Percentiles rank a stretch among this genome's conserved stretches.
Evolutionary conservation across 176 grass and related monocot species (phyloP).

Genomic region (Bothriochloa decipiens): DNA sequence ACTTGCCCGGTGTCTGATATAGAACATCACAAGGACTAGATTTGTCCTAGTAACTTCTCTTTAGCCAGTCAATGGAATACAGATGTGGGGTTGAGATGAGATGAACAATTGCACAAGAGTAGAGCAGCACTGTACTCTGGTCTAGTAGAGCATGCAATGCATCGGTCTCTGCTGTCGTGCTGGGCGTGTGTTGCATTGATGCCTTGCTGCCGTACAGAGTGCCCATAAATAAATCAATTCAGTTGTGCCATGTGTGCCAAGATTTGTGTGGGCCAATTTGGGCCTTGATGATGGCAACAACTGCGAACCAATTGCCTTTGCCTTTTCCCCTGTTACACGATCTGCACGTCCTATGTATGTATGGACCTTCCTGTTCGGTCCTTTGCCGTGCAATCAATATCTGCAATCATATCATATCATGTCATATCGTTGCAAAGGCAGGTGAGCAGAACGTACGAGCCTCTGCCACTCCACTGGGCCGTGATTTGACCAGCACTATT

Average conservation of each 20-base stretch:
- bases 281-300: slow-evolving; percentile 1
- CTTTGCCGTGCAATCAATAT: slow-evolving; percentile 33
- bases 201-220: background rate
- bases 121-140: background rate
- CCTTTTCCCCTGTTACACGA: slow-evolving; percentile 35
- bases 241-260: background rate
- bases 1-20: background rate
- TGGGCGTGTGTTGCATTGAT: background rate
- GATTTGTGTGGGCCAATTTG: slow-evolving; percentile 31
- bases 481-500: no score
- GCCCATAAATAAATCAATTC: background rate
- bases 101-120: background rate
- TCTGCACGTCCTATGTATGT: slow-evolving; percentile 31
- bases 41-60: background rate
- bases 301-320: slow-evolving; percentile 5
- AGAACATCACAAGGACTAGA: background rate
- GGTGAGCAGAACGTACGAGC: background rate
- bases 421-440: slow-evolving; percentile 9
- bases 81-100: no score
- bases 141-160: background rate
- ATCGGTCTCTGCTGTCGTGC: background rate
- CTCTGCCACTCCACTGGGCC: background rate
- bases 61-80: background rate
- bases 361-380: slow-evolving; percentile 14
- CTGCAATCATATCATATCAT: slow-evolving; percentile 30